Base-by-base conservation (phyloP, 1,284 basidiomycete genomes). In the Ceratobasidium sp. region DNA sequence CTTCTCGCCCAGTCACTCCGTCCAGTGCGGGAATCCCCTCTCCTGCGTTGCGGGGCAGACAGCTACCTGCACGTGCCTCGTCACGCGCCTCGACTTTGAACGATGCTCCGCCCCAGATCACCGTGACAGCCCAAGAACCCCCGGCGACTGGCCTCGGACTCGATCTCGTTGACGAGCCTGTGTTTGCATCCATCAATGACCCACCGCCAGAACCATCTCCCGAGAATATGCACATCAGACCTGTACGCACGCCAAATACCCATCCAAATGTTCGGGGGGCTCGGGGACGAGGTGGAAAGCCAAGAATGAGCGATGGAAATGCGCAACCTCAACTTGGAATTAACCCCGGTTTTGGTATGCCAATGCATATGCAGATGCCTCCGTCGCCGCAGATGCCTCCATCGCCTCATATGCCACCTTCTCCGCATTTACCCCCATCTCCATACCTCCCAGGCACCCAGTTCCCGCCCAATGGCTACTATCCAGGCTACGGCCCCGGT, bases 201-300 rank as follows among this genome's bases (percentile, higher is more conserved):
- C 60, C 60, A 14, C 50, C 50, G 11, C 50, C 44, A 8, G 47
- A 50, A 27, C 60, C 50, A 16, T 36, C 50, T 30, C 50, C 50
- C 5, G 60, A 66, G 25, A 39, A 66, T 7, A 36, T 39, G 1
- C 50, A 54, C 41, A 66, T 66, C 33, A 52, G 29, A 4, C 60
- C 50, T 14, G 47, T 66, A n/a, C 60, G 60, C n/a, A 50, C 60
- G 25, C 60, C 60, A 16, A 66, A 54, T 25, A 27, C 39, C 8
- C 60, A 66, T 44, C 47, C n/a, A 4, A 23, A 23, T 2, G 23
- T 13, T 27, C 60, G 60, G 2, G 60, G 60, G 9, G 39, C 56
- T 13, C 62, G 64, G 13, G 64, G 64, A n/a, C 64, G 70, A 23
- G 69, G 69, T 25, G 66, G 64, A 27, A 29, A 64, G 14, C 64